phyloP scores from a whole-genome alignment of 176 grass and related monocot genomes.

The Carex scoparia region DNA sequence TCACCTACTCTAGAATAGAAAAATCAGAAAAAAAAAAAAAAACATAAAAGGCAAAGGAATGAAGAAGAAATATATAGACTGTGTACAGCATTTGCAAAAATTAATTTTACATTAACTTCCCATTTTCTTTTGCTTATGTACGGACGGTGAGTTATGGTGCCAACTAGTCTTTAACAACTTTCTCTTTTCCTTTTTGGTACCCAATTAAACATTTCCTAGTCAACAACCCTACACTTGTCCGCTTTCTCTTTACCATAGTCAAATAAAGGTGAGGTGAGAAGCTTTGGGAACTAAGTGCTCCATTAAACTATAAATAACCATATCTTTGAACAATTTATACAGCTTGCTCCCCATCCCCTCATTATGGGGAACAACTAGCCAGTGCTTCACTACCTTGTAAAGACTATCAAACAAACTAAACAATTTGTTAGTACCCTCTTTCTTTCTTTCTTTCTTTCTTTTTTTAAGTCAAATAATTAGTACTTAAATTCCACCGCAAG shows the following conservation, averaged over 20 bases:
- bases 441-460: background rate
- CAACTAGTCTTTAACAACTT: background rate
- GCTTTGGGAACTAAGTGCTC: background rate
- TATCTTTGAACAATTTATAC: conserved; percentile 17
- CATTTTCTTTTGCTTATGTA: no score
- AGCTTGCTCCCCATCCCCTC: background rate
- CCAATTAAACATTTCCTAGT: background rate
- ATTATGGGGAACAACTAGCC: conserved; percentile 13
- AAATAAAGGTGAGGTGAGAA: background rate
- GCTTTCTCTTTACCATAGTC: background rate
- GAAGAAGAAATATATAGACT: no score
- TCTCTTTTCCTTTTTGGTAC: background rate
- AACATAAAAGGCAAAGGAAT: no score
- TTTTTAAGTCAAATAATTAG: background rate
- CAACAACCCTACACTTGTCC: background rate
- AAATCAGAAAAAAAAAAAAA: no score
- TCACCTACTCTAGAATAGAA: no score
- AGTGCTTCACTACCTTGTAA: conserved; percentile 5
- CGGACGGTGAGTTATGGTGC: no score
- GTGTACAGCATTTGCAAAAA: no score
- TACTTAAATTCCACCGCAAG: conserved; percentile 3
- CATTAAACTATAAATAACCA: conserved; percentile 12
- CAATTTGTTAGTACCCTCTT: background rate
- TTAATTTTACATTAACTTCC: no score
- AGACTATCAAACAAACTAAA: background rate